Conservation (phyloP, 441 rosid species). For the Adansonia madagascariensis region DNA sequence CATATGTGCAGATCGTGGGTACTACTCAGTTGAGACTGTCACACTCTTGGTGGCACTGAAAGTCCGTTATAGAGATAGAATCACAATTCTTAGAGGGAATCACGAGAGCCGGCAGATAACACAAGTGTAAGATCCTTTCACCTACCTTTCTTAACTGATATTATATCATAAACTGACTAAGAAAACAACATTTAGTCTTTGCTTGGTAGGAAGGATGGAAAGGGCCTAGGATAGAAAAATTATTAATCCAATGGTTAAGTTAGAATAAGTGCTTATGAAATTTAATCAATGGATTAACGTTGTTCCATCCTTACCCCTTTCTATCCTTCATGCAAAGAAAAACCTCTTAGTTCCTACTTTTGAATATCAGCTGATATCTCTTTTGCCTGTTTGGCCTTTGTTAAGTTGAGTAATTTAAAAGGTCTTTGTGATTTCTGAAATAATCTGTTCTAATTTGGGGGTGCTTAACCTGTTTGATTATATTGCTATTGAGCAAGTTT, state of each 20-base stretch:
- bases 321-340: neutral
- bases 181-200: neutral
- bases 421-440: neutral
- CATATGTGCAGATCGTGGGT: constrained; percentile 82
- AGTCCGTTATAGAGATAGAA: constrained; percentile 95
- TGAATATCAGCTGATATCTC: neutral
- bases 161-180: neutral
- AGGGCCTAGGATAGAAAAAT: neutral
- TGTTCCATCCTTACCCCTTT: neutral
- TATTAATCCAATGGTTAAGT: neutral
- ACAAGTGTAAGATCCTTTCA: constrained; percentile 43
- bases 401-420: neutral
- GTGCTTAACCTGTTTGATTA: constrained; percentile 1
- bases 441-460: neutral
- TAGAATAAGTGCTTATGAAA: neutral
- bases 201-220: neutral
- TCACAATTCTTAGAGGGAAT: constrained; percentile 91
- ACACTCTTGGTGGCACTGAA: constrained; percentile 91
- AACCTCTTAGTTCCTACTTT: neutral
- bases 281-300: neutral
- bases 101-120: constrained; percentile 98
- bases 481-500: neutral
- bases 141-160: neutral
- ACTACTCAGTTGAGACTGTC: constrained; percentile 97
- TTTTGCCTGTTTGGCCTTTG: neutral